Evolutionary conservation across 1,139 yeast species (phyloP).

Genomic region (Magnusiomyces suaveolens): DNA sequence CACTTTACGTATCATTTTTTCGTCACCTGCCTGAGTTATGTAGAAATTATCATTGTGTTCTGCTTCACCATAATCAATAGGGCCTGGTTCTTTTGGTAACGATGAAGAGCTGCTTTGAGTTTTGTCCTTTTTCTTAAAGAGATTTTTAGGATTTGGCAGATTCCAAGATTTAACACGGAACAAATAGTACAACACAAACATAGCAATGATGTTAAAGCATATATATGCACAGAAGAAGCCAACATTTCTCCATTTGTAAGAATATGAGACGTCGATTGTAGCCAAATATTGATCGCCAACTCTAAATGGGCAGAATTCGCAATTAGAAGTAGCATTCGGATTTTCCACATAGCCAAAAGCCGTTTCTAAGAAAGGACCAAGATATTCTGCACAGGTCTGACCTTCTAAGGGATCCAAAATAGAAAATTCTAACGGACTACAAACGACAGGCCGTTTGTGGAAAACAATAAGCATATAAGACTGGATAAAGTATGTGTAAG

Average conservation of each 20-base stretch:
- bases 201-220: constrained; percentile 43
- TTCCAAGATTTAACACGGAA: constrained; percentile 16
- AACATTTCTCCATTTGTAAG: constrained; percentile 53
- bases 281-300: constrained; percentile 38
- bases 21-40: background rate
- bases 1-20: background rate
- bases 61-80: background rate
- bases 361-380: constrained; percentile 32
- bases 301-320: constrained; percentile 41
- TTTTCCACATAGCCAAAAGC: constrained; percentile 39
- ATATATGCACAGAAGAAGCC: constrained; percentile 53
- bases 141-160: background rate
- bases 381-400: constrained; percentile 38
- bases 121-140: background rate
- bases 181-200: constrained; percentile 36
- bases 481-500: constrained; percentile 47
- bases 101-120: background rate
- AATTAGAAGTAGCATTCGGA: constrained; percentile 35
- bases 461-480: constrained; percentile 39
- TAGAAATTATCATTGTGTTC: background rate
- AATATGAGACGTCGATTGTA: constrained; percentile 35
- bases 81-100: background rate
- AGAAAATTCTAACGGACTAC: constrained; percentile 40
- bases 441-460: constrained; percentile 37
- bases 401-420: constrained; percentile 45